phyloP scores from a whole-genome alignment of 2,329 filamentous ascomycete genomes.

The Shiraia bambusicola region DNA sequence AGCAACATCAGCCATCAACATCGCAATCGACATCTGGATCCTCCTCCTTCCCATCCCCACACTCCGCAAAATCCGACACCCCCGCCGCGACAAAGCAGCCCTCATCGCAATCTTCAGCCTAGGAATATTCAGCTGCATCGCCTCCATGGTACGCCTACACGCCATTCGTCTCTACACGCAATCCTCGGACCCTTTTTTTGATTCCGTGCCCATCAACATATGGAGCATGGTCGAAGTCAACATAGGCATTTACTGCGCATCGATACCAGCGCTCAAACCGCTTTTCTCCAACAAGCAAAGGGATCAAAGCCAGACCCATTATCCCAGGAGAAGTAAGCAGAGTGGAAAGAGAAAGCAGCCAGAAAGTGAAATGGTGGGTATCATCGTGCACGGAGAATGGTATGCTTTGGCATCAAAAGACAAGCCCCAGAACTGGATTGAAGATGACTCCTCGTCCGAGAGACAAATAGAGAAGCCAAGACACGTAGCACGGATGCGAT shows the following conservation, averaged over 20 bases:
- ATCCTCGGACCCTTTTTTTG: conserved; percentile 59
- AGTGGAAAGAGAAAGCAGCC: conserved; percentile 6
- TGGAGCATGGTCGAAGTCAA: conserved; percentile 93
- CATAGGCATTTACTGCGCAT: conserved; percentile 82
- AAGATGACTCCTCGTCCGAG: no score
- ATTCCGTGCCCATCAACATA: conserved; percentile 82
- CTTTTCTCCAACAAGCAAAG: conserved; percentile 45
- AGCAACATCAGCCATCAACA: conserved; percentile 69
- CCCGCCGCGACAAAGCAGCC: conserved; percentile 79
- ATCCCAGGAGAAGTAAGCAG: conserved; percentile 24
- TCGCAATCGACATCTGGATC: conserved; percentile 84
- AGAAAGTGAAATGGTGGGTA: conserved; percentile 1
- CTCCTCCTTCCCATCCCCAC: conserved; percentile 82
- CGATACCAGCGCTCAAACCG: conserved; percentile 84
- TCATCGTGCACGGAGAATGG: conserved; percentile 1
- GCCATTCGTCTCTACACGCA: conserved; percentile 43
- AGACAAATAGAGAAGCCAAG: no score
- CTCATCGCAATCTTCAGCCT: conserved; percentile 79
- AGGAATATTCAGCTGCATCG: conserved; percentile 85
- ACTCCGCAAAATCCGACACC: conserved; percentile 78
- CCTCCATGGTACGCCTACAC: conserved; percentile 66
- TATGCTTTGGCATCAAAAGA: background rate
- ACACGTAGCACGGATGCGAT: no score
- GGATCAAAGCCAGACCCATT: conserved; percentile 12
- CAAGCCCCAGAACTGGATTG: background rate